Evolutionary conservation across 768 basidiomycete genomes (phyloP).

Genomic region (Goffeauzyma gilvescens): DNA sequence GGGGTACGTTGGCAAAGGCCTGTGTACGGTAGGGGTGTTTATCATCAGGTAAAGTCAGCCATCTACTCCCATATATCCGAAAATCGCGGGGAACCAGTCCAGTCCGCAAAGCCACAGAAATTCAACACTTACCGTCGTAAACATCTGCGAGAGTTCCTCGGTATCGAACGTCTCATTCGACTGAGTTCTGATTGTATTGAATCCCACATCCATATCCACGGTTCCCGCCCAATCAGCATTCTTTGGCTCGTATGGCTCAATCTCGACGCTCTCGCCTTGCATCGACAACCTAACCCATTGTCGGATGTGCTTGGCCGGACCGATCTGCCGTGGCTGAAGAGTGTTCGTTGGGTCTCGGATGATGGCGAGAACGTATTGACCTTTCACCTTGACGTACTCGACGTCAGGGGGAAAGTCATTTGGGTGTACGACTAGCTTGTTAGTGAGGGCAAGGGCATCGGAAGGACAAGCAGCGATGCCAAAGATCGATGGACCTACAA

Average conservation of each 20-base stretch:
- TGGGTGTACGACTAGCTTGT: conserved; percentile 62
- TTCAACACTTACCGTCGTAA: conserved; percentile 37
- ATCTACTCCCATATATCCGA: background rate
- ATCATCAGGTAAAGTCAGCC: background rate
- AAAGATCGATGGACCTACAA: conserved; percentile 9
- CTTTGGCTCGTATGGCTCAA: conserved; percentile 43
- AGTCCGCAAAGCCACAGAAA: too few species aligned
- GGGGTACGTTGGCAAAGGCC: conserved; percentile 52
- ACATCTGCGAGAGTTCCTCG: conserved; percentile 62
- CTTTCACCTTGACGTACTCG: conserved; percentile 59
- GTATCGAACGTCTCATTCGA: conserved; percentile 52
- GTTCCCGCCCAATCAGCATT: conserved; percentile 38
- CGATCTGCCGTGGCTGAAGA: conserved; percentile 50
- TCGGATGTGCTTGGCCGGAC: conserved; percentile 58
- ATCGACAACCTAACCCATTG: conserved; percentile 78
- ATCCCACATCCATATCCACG: conserved; percentile 51
- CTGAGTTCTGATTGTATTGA: conserved; percentile 33
- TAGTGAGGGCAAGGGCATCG: conserved; percentile 53
- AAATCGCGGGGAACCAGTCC: too few species aligned
- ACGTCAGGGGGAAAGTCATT: conserved; percentile 49
- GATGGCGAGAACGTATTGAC: conserved; percentile 50
- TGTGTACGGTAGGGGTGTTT: conserved; percentile 24
- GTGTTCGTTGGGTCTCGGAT: conserved; percentile 59
- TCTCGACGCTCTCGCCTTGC: conserved; percentile 52
- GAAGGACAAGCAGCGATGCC: conserved; percentile 45